Percentiles rank a stretch among this genome's conserved stretches.
Evolutionary conservation across 768 basidiomycete species (phyloP).

Genomic region (Naganishia vaughanmartiniae): DNA sequence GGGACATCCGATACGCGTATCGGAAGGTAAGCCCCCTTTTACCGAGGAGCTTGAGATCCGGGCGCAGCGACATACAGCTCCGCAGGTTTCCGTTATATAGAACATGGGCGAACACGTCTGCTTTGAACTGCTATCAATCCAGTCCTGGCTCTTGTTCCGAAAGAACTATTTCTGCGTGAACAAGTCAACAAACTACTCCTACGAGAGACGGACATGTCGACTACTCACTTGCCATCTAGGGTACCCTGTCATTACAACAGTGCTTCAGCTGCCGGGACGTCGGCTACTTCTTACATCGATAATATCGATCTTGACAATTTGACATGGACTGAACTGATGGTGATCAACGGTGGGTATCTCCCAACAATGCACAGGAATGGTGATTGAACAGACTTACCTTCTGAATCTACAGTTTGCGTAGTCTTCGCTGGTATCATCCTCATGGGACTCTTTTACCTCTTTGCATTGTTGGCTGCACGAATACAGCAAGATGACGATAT

Average conservation of each 20-base stretch:
- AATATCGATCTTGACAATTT: not conserved
- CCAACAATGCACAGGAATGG: too few species aligned
- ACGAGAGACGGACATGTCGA: not conserved
- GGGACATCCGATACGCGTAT: too few species aligned
- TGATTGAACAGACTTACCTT: not conserved
- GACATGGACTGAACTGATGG: not conserved
- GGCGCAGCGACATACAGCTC: too few species aligned
- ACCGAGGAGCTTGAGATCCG: too few species aligned
- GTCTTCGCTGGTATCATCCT: not conserved
- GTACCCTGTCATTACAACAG: not conserved
- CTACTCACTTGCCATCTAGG: not conserved
- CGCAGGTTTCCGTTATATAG: too few species aligned
- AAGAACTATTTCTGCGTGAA: not conserved
- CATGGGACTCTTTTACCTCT: not conserved
- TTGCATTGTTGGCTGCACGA: not conserved
- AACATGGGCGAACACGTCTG: too few species aligned
- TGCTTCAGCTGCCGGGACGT: not conserved
- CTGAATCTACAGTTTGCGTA: not conserved
- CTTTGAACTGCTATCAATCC: too few species aligned
- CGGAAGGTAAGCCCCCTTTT: too few species aligned
- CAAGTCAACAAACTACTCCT: too few species aligned
- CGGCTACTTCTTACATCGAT: not conserved
- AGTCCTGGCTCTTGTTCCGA: too few species aligned
- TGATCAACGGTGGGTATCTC: not conserved
- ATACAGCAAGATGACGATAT: conserved; percentile 5